phyloP scores from a whole-genome alignment of 306 rosid genomes.

The Vigna radiata region DNA sequence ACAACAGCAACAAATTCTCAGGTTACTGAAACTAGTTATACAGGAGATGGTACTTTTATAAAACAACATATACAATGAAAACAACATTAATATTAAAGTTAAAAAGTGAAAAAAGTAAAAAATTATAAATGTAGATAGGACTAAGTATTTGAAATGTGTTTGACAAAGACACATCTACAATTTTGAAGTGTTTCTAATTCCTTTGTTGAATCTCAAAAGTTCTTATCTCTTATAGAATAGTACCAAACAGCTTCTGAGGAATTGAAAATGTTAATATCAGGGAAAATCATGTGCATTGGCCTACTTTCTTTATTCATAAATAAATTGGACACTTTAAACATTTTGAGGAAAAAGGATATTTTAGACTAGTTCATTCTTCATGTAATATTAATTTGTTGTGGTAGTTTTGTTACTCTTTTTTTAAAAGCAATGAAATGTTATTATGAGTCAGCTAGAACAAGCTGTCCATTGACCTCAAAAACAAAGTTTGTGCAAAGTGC shows the following conservation, averaged over 20 bases:
- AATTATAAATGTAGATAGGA: neutral
- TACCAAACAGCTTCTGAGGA: neutral
- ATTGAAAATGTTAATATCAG: conserved; percentile 2
- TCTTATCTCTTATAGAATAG: neutral
- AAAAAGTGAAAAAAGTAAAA: too few species aligned
- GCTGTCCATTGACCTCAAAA: too few species aligned
- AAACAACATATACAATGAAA: neutral
- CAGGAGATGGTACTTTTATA: neutral
- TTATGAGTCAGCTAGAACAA: too few species aligned
- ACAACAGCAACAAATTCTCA: neutral
- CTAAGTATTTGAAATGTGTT: neutral
- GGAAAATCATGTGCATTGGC: neutral
- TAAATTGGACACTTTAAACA: neutral
- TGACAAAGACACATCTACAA: neutral
- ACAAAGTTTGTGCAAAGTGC: too few species aligned
- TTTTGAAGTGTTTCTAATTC: neutral
- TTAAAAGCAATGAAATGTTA: too few species aligned
- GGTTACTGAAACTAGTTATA: neutral
- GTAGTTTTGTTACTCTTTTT: neutral
- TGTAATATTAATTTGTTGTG: conserved; percentile 9
- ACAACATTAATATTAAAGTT: neutral
- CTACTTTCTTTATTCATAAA: neutral
- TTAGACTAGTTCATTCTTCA: neutral
- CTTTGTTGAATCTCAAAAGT: neutral
- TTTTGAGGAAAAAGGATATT: conserved; percentile 1